A percentile compares a stretch with the other conserved stretches of the same genome.
phyloP scores from a whole-genome alignment of 371 early-diverging fungal genomes.

The Haplosporangium sp. region DNA sequence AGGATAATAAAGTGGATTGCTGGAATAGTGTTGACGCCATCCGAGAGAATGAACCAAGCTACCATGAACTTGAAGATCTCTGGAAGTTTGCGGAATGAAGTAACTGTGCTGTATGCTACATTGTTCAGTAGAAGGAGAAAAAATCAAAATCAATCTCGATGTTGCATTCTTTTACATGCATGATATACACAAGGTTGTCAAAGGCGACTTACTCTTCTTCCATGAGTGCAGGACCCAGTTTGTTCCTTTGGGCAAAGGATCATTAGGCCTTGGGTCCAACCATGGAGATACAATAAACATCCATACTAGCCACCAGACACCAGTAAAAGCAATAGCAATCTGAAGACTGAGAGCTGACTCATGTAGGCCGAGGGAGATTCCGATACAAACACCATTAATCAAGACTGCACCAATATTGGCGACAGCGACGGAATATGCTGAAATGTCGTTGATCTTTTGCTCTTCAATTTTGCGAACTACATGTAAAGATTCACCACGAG shows the following conservation, averaged over 20 bases:
- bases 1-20: slow-evolving; percentile 48
- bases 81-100: slow-evolving; percentile 29
- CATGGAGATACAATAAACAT: slow-evolving; percentile 46
- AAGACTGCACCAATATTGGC: slow-evolving; percentile 57
- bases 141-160: background rate
- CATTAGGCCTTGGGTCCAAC: slow-evolving; percentile 65
- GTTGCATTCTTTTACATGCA: background rate
- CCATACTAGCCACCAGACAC: slow-evolving; percentile 64
- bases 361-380: slow-evolving; percentile 54
- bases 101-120: slow-evolving; percentile 32
- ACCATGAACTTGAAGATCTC: slow-evolving; percentile 59
- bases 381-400: slow-evolving; percentile 58
- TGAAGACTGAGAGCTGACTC: slow-evolving; percentile 30
- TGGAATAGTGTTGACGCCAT: slow-evolving; percentile 57
- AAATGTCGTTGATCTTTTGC: slow-evolving; percentile 59
- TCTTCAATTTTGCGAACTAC: slow-evolving; percentile 48
- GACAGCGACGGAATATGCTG: slow-evolving; percentile 56
- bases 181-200: background rate
- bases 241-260: slow-evolving; percentile 65
- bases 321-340: slow-evolving; percentile 61
- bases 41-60: slow-evolving; percentile 60
- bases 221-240: slow-evolving; percentile 60
- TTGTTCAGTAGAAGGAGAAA: background rate
- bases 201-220: slow-evolving; percentile 47
- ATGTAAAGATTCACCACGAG: slow-evolving; percentile 15